A percentile compares a stretch with the other conserved stretches of the same genome.
Conservation (phyloP, 331 rosid species). For the Malus hybrid region DNA sequence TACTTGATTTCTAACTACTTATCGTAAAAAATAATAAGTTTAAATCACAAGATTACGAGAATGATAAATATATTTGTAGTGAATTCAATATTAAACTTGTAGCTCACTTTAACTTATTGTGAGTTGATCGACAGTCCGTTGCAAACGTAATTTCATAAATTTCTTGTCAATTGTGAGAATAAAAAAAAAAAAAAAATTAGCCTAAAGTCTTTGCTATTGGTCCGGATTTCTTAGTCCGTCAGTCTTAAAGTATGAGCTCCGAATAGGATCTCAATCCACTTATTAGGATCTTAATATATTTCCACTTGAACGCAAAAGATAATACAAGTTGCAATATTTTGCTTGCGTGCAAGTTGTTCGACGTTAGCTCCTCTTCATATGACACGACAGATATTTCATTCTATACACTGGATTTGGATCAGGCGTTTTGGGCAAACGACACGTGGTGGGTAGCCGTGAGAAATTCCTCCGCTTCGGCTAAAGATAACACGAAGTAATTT, state of each 20-base stretch:
- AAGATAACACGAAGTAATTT: slow-evolving; percentile 15
- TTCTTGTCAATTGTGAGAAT: too few species aligned
- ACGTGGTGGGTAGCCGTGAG: slow-evolving; percentile 12
- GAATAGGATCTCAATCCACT: too few species aligned
- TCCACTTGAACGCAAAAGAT: not conserved
- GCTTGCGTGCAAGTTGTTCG: slow-evolving; percentile 19
- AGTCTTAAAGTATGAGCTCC: too few species aligned
- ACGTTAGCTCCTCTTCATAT: not conserved
- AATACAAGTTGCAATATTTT: not conserved
- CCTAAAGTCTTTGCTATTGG: too few species aligned
- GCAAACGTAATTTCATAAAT: too few species aligned
- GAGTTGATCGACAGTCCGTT: too few species aligned
- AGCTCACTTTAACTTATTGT: too few species aligned
- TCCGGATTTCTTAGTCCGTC: too few species aligned
- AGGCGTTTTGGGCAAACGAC: slow-evolving; percentile 9
- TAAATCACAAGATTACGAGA: not conserved
- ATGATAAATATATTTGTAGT: too few species aligned
- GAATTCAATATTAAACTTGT: too few species aligned
- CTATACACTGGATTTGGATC: slow-evolving; percentile 4
- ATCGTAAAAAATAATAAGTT: too few species aligned
- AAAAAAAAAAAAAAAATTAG: too few species aligned
- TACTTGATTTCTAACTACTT: not conserved
- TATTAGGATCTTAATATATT: not conserved
- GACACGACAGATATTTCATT: not conserved
- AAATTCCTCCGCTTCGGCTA: not conserved